Percentiles rank a stretch among this genome's conserved stretches.
These are phyloP conservation scores for Solidago caesia DNA, from an alignment of 129 eudicot genomes.

Conservation along the genomic window DNA sequence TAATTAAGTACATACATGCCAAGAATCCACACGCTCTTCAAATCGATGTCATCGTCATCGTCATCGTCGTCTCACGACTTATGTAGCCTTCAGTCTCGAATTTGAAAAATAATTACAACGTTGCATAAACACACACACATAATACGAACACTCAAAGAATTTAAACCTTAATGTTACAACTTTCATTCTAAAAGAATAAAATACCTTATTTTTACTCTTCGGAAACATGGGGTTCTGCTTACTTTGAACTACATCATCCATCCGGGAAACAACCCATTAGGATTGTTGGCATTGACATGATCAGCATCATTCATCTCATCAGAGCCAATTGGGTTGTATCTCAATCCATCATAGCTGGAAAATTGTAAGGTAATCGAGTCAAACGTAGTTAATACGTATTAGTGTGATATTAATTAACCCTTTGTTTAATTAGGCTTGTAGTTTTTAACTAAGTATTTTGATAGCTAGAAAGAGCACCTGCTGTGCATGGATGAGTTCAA, in stretches of 20 bases:
- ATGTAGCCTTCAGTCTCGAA: constrained; percentile 27
- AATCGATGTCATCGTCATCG: constrained; percentile 10
- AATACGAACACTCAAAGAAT: constrained; percentile 28
- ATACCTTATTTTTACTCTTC: constrained; percentile 29
- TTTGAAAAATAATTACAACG: constrained; percentile 34
- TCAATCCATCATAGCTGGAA: constrained; percentile 28
- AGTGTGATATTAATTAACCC: background rate
- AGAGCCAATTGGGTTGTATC: constrained; percentile 43
- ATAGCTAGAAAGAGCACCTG: constrained; percentile 28
- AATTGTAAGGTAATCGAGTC: background rate
- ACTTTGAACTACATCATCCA: constrained; percentile 48
- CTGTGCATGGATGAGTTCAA: constrained; percentile 40
- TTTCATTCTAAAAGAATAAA: constrained; percentile 22
- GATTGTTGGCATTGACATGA: constrained; percentile 32
- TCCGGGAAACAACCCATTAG: constrained; percentile 44
- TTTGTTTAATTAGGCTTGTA: too few species aligned
- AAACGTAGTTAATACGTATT: background rate
- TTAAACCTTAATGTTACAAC: constrained; percentile 19
- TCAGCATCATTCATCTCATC: constrained; percentile 39
- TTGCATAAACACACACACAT: constrained; percentile 40
- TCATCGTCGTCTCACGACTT: constrained; percentile 25
- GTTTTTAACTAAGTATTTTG: too few species aligned
- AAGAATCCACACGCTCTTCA: constrained; percentile 24
- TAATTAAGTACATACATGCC: constrained; percentile 26
- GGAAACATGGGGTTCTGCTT: constrained; percentile 23